Conservation (phyloP, 805 yeast genomes). For the Metschnikowia reukaufii region DNA sequence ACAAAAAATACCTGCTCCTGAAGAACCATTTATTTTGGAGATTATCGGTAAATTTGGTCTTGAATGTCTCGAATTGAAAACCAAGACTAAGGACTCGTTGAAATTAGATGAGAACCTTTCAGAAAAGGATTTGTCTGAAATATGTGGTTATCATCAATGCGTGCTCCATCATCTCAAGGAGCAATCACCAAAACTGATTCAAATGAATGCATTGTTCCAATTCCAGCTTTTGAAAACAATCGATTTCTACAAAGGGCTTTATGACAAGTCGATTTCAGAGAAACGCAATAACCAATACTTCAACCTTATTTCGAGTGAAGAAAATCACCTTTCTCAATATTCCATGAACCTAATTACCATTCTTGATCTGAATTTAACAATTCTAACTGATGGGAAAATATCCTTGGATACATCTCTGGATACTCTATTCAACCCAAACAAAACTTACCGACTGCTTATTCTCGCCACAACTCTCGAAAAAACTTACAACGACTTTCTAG, state of each 20-base stretch:
- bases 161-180: constrained; percentile 7
- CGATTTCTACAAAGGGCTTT: background rate
- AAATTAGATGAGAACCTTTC: background rate
- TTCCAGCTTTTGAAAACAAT: constrained; percentile 13
- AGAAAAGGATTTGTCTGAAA: background rate
- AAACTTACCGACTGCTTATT: constrained; percentile 3
- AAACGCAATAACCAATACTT: background rate
- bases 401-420: background rate
- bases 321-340: background rate
- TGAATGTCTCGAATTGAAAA: constrained; percentile 4
- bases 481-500: constrained; percentile 53
- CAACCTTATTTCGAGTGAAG: constrained; percentile 1
- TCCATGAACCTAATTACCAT: background rate
- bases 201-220: background rate
- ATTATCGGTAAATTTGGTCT: constrained; percentile 10
- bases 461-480: constrained; percentile 5
- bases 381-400: background rate
- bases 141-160: background rate
- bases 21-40: constrained; percentile 15
- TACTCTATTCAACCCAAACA: background rate
- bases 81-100: background rate
- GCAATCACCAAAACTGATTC: background rate
- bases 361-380: constrained; percentile 8
- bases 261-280: background rate
- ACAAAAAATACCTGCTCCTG: constrained; percentile 1